These are phyloP conservation scores for cucumber (Cucumis sativus) DNA, from an alignment of 306 rosid genomes.

Conservation along the genomic window Cucumber_9930_V3 NC_026655.2:29524501-29525000, in stretches of 20 bases:
- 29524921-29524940: no score
- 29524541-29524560: not conserved
- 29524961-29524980: no score
- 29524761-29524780: not conserved
- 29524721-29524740: not conserved
- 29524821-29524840: not conserved
- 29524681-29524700: not conserved
- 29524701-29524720: not conserved
- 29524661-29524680: not conserved
- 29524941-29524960: no score
- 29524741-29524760: not conserved
- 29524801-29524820: not conserved
- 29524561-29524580: not conserved
- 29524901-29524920: no score
- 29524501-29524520: not conserved
- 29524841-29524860: no score
- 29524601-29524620: not conserved
- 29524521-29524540: conserved; percentile 2
- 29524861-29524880: no score
- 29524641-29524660: not conserved
- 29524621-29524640: not conserved
- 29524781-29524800: not conserved
- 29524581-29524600: not conserved
- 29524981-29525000: no score
- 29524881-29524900: no score